Conservation (phyloP, 2,329 filamentous ascomycete genomes). For the Clonostachys chloroleuca region DNA sequence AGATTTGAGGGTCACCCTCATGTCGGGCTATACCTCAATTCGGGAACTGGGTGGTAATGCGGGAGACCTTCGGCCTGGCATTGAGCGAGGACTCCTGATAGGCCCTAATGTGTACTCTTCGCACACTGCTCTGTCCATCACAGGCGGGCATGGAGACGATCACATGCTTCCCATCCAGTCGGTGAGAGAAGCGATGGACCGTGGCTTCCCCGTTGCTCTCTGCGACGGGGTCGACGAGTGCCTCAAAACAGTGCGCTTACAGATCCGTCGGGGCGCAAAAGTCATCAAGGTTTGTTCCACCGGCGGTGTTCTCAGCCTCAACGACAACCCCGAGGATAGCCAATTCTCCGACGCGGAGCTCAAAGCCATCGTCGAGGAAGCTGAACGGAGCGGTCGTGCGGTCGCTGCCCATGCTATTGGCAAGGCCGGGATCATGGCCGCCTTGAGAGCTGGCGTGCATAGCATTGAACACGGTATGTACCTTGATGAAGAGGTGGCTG, state of each 20-base stretch:
- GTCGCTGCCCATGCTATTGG: slow-evolving; percentile 40
- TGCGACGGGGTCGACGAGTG: slow-evolving; percentile 42
- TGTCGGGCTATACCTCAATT: slow-evolving; percentile 42
- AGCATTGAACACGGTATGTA: slow-evolving; percentile 45
- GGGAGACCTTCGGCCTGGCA: slow-evolving; percentile 30
- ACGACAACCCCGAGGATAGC: slow-evolving; percentile 33
- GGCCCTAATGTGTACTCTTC: slow-evolving; percentile 42
- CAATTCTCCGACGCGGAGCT: slow-evolving; percentile 40
- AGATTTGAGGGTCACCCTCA: slow-evolving; percentile 32
- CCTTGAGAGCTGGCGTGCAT: slow-evolving; percentile 33
- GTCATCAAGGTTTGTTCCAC: slow-evolving; percentile 41
- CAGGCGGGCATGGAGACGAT: slow-evolving; percentile 40
- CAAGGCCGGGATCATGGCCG: slow-evolving; percentile 39
- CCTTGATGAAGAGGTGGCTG: slow-evolving; percentile 36
- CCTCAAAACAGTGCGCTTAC: slow-evolving; percentile 30
- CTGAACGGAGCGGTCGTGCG: slow-evolving; percentile 25
- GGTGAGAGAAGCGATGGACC: slow-evolving; percentile 19
- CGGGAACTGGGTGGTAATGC: slow-evolving; percentile 40
- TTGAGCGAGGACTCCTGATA: slow-evolving; percentile 32
- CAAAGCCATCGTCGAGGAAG: slow-evolving; percentile 35
- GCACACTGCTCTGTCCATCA: slow-evolving; percentile 33
- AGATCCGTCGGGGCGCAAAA: slow-evolving; percentile 38
- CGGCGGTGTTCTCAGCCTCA: slow-evolving; percentile 35
- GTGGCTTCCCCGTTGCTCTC: slow-evolving; percentile 22
- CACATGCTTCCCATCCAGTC: slow-evolving; percentile 27